Conservation (phyloP, 2,329 filamentous ascomycete species). For the Diaporthe citri region DNA sequence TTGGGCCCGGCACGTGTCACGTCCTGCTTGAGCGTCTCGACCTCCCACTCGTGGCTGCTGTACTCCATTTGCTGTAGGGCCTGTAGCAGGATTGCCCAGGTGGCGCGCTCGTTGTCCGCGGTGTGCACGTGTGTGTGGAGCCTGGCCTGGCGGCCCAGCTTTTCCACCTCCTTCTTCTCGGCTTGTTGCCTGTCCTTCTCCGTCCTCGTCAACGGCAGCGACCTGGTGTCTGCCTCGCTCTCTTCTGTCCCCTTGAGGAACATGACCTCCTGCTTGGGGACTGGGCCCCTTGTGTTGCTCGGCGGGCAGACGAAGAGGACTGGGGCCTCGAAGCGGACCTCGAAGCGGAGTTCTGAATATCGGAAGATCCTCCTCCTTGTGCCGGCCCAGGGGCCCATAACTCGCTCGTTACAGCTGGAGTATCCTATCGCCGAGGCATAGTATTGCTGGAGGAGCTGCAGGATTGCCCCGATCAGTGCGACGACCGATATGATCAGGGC, state of each 20-base stretch:
- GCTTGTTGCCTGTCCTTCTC: constrained; percentile 32
- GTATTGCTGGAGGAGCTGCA: constrained; percentile 65
- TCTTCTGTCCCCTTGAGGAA: constrained; percentile 54
- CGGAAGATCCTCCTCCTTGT: constrained; percentile 56
- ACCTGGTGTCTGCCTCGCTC: constrained; percentile 51
- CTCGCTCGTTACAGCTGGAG: constrained; percentile 60
- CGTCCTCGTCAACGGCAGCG: constrained; percentile 6
- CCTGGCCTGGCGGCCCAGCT: constrained; percentile 42
- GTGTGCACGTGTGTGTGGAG: constrained; percentile 59
- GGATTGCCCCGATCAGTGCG: constrained; percentile 58
- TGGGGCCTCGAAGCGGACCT: constrained; percentile 62
- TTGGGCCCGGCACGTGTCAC: constrained; percentile 42
- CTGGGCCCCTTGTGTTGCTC: constrained; percentile 53
- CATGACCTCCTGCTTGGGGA: constrained; percentile 47
- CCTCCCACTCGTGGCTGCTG: constrained; percentile 62
- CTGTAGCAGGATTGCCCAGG: constrained; percentile 65
- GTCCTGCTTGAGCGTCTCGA: constrained; percentile 44
- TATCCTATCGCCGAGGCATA: constrained; percentile 63
- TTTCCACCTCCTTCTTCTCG: constrained; percentile 36
- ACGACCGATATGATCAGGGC: constrained; percentile 62
- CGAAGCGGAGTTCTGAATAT: constrained; percentile 60
- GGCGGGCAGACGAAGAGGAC: constrained; percentile 64
- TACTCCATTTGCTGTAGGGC: constrained; percentile 64
- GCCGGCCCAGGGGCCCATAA: constrained; percentile 61
- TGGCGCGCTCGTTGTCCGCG: constrained; percentile 68